Evolutionary conservation across 2,329 filamentous ascomycete species (phyloP).

Genomic region (Colletotrichum scovillei): DNA sequence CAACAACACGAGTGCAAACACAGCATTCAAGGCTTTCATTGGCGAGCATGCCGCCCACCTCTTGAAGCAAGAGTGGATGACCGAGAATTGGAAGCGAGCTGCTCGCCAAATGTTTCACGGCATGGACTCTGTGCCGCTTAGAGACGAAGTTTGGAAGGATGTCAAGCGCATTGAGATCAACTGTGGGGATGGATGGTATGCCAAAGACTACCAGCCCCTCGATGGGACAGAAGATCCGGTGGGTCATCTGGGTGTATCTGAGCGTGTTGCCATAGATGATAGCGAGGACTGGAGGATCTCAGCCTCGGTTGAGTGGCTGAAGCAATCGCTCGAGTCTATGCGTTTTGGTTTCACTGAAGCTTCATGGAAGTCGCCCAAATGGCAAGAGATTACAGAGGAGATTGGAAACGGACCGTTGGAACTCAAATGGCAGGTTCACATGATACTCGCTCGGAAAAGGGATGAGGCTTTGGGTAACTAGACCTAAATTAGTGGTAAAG

Average conservation of each 20-base stretch:
- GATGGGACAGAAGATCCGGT: constrained; percentile 7
- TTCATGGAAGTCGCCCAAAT: constrained; percentile 16
- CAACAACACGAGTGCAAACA: constrained; percentile 8
- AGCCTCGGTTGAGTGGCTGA: constrained; percentile 19
- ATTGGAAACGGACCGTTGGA: neutral
- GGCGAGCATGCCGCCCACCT: constrained; percentile 7
- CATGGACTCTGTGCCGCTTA: constrained; percentile 10
- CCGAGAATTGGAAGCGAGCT: constrained; percentile 18
- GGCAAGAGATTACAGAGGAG: neutral
- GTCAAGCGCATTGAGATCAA: constrained; percentile 22
- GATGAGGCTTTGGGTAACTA: neutral
- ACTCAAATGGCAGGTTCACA: constrained; percentile 26
- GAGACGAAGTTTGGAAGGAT: constrained; percentile 11
- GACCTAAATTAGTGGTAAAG: neutral
- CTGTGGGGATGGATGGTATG: constrained; percentile 22
- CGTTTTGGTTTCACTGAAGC: constrained; percentile 17
- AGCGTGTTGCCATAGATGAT: neutral
- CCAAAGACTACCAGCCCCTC: constrained; percentile 5
- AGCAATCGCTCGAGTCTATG: constrained; percentile 28
- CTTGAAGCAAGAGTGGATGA: constrained; percentile 8
- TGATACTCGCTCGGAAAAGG: constrained; percentile 17
- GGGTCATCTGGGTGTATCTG: neutral
- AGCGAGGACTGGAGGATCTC: constrained; percentile 18
- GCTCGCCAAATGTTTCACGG: constrained; percentile 24
- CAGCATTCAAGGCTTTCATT: constrained; percentile 10